Evolutionary conservation across 164 flowering plant genomes (phyloP).

Genomic region (Kingdonia uniflora): DNA sequence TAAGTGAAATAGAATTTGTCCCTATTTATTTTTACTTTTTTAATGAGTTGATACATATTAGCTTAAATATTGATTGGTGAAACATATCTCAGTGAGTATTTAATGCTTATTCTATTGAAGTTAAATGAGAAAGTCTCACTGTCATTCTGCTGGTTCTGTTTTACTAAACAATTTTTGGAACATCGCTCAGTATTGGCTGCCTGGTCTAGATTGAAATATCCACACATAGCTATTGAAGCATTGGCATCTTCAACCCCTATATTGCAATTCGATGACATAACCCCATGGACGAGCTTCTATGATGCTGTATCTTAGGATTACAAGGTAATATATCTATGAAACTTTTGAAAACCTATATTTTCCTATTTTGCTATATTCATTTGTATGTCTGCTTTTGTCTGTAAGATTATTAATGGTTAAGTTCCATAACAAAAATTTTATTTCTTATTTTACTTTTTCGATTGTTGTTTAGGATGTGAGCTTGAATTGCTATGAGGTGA

Average conservation of each 20-base stretch:
- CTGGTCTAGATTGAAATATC: conserved; percentile 56
- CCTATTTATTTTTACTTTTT: no score
- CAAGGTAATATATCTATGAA: conserved; percentile 23
- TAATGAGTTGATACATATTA: no score
- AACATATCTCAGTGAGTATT: no score
- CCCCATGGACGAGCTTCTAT: conserved; percentile 48
- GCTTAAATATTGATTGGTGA: no score
- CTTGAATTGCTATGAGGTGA: conserved; percentile 43
- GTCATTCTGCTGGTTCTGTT: no score
- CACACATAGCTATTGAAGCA: conserved; percentile 51
- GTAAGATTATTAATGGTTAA: no score
- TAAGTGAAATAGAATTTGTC: neutral
- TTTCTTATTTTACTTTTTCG: neutral
- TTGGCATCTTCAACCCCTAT: conserved; percentile 58
- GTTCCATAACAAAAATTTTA: neutral
- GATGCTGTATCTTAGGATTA: conserved; percentile 47
- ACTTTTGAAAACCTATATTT: no score
- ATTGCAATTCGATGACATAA: conserved; percentile 38
- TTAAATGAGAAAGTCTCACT: no score
- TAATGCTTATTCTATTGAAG: no score
- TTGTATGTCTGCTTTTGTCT: neutral
- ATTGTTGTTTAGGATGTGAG: conserved; percentile 36
- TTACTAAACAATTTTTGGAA: neutral
- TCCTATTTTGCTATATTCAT: no score
- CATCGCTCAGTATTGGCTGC: conserved; percentile 37